Evolutionary conservation across 495 filamentous ascomycete genomes (phyloP).

Genomic region (Wilcoxina mikolae): DNA sequence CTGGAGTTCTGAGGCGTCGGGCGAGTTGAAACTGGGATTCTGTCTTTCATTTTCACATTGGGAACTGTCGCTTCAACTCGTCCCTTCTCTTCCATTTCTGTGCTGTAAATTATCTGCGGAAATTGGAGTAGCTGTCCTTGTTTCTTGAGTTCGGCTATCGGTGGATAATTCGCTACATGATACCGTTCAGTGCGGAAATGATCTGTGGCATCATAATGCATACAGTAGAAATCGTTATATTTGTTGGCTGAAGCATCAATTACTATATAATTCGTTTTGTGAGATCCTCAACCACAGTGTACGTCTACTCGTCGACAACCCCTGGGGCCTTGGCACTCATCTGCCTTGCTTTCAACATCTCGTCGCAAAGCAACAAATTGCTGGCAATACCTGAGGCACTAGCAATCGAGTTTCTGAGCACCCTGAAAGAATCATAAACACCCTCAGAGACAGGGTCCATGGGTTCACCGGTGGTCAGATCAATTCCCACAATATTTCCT

Average conservation of each 20-base stretch:
- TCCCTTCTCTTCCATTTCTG: background rate
- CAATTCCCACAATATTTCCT: constrained; percentile 73
- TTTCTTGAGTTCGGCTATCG: no score
- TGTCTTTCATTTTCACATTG: background rate
- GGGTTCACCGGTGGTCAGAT: constrained; percentile 69
- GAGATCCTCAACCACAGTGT: no score
- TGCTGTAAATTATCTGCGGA: no score
- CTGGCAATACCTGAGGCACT: constrained; percentile 89
- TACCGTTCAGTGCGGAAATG: no score
- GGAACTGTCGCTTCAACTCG: background rate
- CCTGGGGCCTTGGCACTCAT: constrained; percentile 38
- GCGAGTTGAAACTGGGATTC: background rate
- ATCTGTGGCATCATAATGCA: no score
- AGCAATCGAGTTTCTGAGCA: constrained; percentile 80
- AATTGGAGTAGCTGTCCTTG: no score
- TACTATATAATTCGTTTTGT: no score
- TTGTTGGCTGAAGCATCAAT: no score
- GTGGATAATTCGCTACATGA: no score
- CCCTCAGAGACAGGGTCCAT: constrained; percentile 93
- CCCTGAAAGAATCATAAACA: constrained; percentile 92
- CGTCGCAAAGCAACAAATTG: constrained; percentile 90
- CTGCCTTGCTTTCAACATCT: constrained; percentile 92
- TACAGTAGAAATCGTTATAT: no score
- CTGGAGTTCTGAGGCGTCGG: constrained; percentile 1
- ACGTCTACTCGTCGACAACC: constrained; percentile 2